Percentiles rank a stretch among this genome's conserved stretches.
Evolutionary conservation across 1,139 yeast species (phyloP).

Genomic region (Citeromyces hawaiiensis): DNA sequence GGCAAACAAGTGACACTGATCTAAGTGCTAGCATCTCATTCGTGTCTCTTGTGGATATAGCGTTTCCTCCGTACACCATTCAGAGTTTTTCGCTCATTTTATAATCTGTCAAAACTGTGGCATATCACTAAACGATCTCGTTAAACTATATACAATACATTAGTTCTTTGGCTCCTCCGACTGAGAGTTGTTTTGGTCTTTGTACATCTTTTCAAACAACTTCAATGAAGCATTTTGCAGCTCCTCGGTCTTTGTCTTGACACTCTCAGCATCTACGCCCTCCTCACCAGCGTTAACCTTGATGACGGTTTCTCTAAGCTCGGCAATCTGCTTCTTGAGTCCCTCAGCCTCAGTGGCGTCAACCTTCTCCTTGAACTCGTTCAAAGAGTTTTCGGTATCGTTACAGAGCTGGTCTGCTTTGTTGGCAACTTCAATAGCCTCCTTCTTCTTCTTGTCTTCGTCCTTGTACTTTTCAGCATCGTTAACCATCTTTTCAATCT

Average conservation of each 20-base stretch:
- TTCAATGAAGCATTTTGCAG: slow-evolving; percentile 86
- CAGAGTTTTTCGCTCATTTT: too few relatives aligned
- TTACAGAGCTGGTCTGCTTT: slow-evolving; percentile 94
- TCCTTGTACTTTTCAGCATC: slow-evolving; percentile 98
- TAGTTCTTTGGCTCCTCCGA: slow-evolving; percentile 33
- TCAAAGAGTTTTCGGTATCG: slow-evolving; percentile 90
- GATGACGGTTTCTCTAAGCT: slow-evolving; percentile 81
- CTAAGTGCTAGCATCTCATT: too few relatives aligned
- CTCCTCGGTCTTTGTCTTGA: slow-evolving; percentile 90
- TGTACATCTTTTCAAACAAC: slow-evolving; percentile 93
- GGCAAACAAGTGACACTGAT: too few relatives aligned
- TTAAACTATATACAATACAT: slow-evolving; percentile 1
- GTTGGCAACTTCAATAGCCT: slow-evolving; percentile 91
- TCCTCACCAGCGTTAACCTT: slow-evolving; percentile 91
- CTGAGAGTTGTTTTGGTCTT: slow-evolving; percentile 31
- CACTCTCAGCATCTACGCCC: slow-evolving; percentile 66
- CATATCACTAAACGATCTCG: not conserved
- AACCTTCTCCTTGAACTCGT: slow-evolving; percentile 88
- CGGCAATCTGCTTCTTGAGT: slow-evolving; percentile 63
- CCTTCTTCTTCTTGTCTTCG: slow-evolving; percentile 84
- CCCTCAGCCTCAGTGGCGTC: slow-evolving; percentile 80
- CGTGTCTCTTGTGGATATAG: too few relatives aligned
- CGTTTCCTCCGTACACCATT: too few relatives aligned
- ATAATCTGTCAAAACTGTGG: too few relatives aligned
- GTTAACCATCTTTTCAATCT: slow-evolving; percentile 95